Percentiles rank a stretch among this genome's conserved stretches.
Conservation (phyloP, 2,329 filamentous ascomycete genomes). For the Periglandula ipomoeae region DNA sequence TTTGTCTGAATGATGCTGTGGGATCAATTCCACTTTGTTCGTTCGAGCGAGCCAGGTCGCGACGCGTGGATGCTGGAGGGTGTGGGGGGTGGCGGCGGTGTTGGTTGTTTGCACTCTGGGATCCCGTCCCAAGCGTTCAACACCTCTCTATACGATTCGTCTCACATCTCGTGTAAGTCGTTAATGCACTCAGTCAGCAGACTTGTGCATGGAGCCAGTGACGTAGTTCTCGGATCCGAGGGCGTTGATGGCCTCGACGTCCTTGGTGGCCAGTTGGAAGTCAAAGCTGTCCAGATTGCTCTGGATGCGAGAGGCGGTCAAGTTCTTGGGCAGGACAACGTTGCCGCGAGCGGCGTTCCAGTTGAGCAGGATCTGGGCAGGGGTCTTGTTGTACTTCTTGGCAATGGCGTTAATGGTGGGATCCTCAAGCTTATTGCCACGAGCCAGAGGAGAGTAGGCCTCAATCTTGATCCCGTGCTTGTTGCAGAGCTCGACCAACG, state of each 20-base stretch:
- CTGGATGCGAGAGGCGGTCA: constrained; percentile 51
- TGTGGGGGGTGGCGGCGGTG: too few species aligned
- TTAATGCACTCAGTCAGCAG: constrained; percentile 21
- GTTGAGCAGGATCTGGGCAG: constrained; percentile 66
- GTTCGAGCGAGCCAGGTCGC: not conserved
- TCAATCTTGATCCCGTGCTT: constrained; percentile 46
- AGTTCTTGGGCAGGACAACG: constrained; percentile 67
- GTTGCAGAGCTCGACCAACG: constrained; percentile 47
- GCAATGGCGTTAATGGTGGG: constrained; percentile 52
- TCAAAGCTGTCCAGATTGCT: constrained; percentile 56
- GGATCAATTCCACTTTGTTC: not conserved
- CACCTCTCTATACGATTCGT: not conserved
- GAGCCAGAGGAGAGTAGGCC: constrained; percentile 45
- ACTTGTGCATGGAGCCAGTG: constrained; percentile 43
- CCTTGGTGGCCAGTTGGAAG: constrained; percentile 50
- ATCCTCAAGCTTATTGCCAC: constrained; percentile 39
- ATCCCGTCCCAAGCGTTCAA: constrained; percentile 1
- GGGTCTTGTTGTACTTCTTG: constrained; percentile 60
- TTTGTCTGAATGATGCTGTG: not conserved
- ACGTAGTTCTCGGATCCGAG: constrained; percentile 62
- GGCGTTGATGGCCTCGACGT: constrained; percentile 53
- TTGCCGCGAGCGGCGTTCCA: constrained; percentile 72
- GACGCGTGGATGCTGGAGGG: constrained; percentile 1
- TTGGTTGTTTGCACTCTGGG: not conserved
- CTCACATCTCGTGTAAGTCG: not conserved